Base-by-base conservation (phyloP, 1,284 basidiomycete genomes). In the Boletus subluridellus region DNA sequence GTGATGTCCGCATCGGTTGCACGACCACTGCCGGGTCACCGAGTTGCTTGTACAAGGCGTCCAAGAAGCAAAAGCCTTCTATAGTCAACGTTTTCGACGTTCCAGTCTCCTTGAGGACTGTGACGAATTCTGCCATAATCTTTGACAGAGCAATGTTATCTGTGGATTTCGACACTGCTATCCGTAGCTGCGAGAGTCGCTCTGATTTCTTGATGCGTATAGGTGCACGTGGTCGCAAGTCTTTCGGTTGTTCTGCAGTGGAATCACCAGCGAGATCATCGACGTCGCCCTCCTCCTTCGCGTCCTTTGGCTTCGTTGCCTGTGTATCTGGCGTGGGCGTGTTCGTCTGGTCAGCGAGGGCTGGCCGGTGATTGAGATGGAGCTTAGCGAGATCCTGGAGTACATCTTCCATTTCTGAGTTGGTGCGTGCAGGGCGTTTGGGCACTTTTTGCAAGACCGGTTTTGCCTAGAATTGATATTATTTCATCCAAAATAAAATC, bases 51-150 rank as follows among this genome's bases (percentile, higher is more conserved):
- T 82, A 78, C 60, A 90, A 69, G 35, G 82, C 79, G 60, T 89
- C 86, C 55, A 90, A 73, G 71, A 90, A 86, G 30, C 76, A 72
- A 66, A 85, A 87, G 10, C 82, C 89, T 63, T 90, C 88, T 69
- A 83, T 84, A 34, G 87, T 90, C 55, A 90, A 67, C 46, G 81
- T 82, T 61, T 80, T 80, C 49, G 85, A 87, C 30, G 85, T 86
- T 53, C 80, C 83, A 64, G 83, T 86, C 62, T 79, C 80, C 66
- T 82, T 79, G 68, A 90, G 74, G 35, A 83, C 78, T 34, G 76
- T 76, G 11, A 80, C 73, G 65, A 90, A 90, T 52, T 87, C 82
- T 42, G 67, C 66, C 35, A 89, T 82, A 28, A 82, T 69, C 47
- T 72, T 69, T 12, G 84, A 78, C 39, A 90, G 76, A 30, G 74